Evolutionary conservation across 768 basidiomycete species (phyloP).

Genomic region (Pholiota microspora): DNA sequence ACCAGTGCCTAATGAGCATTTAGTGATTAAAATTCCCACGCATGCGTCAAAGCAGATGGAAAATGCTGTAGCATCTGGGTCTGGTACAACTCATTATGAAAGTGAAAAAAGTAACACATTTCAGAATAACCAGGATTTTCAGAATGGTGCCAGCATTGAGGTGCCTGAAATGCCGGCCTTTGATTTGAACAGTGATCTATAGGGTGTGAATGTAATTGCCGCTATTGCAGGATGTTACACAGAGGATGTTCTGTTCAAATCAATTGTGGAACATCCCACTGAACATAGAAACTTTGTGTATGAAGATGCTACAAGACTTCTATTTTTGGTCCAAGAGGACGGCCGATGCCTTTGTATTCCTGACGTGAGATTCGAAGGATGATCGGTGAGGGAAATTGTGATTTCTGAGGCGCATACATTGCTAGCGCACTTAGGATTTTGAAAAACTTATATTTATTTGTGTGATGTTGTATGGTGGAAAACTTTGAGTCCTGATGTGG

Average conservation of each 20-base stretch:
- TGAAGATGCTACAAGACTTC: background rate
- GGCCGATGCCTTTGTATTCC: conserved; percentile 26
- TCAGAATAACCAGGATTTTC: too few species aligned
- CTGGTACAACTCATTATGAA: too few species aligned
- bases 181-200: too few species aligned
- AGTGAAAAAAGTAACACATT: too few species aligned
- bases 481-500: conserved; percentile 12
- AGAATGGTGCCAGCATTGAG: too few species aligned
- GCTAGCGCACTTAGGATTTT: conserved; percentile 34
- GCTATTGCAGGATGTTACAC: too few species aligned
- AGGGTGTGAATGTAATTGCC: too few species aligned
- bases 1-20: background rate
- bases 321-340: background rate
- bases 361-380: conserved; percentile 11
- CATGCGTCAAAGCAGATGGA: background rate
- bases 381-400: conserved; percentile 26
- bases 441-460: conserved; percentile 32
- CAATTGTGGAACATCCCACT: too few species aligned
- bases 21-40: background rate
- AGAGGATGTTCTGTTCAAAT: too few species aligned
- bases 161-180: background rate
- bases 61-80: too few species aligned
- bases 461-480: conserved; percentile 27
- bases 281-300: too few species aligned
- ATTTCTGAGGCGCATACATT: conserved; percentile 40